Conservation (phyloP, 2,329 filamentous ascomycete genomes). For the Fusarium sp. region DNA sequence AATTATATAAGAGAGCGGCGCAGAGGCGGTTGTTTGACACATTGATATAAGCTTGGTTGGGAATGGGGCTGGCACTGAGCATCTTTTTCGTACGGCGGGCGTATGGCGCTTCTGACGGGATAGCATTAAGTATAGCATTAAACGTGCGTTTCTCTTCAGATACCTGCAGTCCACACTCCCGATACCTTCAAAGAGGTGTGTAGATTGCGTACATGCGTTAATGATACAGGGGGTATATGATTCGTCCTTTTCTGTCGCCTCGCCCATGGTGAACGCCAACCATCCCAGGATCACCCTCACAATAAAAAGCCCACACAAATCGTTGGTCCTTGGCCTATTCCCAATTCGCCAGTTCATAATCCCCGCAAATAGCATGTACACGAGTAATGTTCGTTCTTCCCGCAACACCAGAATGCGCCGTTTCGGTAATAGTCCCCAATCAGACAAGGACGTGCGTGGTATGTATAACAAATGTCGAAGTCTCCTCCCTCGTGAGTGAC, state of each 20-base stretch:
- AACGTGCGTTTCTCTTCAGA: background rate
- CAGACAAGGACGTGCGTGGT: constrained; percentile 3
- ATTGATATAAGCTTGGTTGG: background rate
- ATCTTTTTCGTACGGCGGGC: constrained; percentile 19
- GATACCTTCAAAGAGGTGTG: background rate
- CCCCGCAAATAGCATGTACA: background rate
- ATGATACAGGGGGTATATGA: constrained; percentile 13
- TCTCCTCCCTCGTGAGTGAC: background rate
- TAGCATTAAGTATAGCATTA: background rate
- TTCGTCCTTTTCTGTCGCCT: background rate
- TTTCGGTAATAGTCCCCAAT: background rate
- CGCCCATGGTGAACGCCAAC: background rate
- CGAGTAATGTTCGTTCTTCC: background rate
- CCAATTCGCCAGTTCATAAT: background rate
- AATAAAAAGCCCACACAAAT: background rate
- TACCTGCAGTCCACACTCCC: background rate
- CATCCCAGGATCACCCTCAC: background rate
- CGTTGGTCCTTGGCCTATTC: background rate
- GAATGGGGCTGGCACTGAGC: background rate
- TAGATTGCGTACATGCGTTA: background rate
- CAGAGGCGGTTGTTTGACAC: background rate
- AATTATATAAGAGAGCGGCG: background rate
- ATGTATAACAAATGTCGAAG: constrained; percentile 7
- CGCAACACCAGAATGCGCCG: constrained; percentile 17
- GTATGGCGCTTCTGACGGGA: constrained; percentile 16